These are phyloP conservation scores for Suillus ampliporus DNA, from an alignment of 768 basidiomycete genomes.

Conservation along the genomic window DNA sequence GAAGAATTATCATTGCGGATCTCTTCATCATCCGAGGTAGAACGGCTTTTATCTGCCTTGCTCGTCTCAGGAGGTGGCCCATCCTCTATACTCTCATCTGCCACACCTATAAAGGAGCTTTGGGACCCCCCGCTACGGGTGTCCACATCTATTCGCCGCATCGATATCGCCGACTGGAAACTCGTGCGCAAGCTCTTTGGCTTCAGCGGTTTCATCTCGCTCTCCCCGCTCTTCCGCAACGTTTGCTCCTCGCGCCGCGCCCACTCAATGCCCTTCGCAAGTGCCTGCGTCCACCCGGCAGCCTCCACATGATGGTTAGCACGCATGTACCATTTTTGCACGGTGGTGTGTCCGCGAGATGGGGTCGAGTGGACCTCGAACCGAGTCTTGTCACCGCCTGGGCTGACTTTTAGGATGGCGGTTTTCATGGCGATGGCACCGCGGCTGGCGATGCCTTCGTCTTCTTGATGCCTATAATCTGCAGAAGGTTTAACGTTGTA, in stretches of 20 bases:
- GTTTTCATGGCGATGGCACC: constrained; percentile 90
- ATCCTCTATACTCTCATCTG: constrained; percentile 24
- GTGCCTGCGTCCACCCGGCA: constrained; percentile 82
- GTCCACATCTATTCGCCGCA: constrained; percentile 29
- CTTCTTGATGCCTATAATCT: constrained; percentile 89
- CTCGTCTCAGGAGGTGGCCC: constrained; percentile 5
- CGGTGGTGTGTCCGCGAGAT: constrained; percentile 48
- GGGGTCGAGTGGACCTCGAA: constrained; percentile 83
- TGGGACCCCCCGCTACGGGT: constrained; percentile 31
- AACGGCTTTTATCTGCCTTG: not conserved
- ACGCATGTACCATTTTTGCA: constrained; percentile 83
- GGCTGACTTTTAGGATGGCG: constrained; percentile 63
- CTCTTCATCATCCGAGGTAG: constrained; percentile 22
- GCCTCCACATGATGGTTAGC: constrained; percentile 91
- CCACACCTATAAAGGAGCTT: constrained; percentile 28
- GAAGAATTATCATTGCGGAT: constrained; percentile 53
- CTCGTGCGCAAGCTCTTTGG: constrained; percentile 36
- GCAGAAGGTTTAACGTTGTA: not conserved
- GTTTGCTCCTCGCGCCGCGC: constrained; percentile 50
- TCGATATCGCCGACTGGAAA: constrained; percentile 34
- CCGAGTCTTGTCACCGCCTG: constrained; percentile 62
- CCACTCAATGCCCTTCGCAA: constrained; percentile 77
- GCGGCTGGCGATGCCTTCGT: constrained; percentile 83
- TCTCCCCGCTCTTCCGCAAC: constrained; percentile 51
- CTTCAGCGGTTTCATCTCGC: constrained; percentile 48